Percentiles rank a stretch among this genome's conserved stretches.
These are phyloP conservation scores for Dactylonectria macrodidyma DNA, from an alignment of 2,329 filamentous ascomycete species.

Conservation along the genomic window DNA sequence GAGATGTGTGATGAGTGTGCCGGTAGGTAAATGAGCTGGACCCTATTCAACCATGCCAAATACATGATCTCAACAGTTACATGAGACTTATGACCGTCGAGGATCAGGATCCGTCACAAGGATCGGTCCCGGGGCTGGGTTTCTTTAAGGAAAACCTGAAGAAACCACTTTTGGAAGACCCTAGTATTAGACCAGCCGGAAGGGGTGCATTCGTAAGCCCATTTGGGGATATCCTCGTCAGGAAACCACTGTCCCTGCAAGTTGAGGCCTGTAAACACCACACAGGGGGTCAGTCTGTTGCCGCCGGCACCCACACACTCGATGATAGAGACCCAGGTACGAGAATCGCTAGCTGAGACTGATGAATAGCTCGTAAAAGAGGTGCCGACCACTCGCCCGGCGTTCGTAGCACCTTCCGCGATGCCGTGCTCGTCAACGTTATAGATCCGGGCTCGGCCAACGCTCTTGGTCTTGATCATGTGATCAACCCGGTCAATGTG, in stretches of 20 bases:
- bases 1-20: background rate
- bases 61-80: conserved; percentile 6
- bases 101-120: background rate
- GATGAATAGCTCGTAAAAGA: no score
- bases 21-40: conserved; percentile 9
- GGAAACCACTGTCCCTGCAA: conserved; percentile 11
- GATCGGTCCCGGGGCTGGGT: background rate
- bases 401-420: no score
- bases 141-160: background rate
- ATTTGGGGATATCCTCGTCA: background rate
- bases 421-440: no score
- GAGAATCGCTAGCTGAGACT: no score
- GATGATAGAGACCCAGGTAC: conserved; percentile 7
- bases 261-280: conserved; percentile 6
- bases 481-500: no score
- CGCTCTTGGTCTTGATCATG: no score
- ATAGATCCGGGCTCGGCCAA: no score
- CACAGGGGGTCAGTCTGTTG: background rate
- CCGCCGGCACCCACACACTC: conserved; percentile 3
- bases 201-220: background rate
- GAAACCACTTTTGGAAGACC: conserved; percentile 15
- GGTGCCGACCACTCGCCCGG: no score
- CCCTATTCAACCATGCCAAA: conserved; percentile 2
- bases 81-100: conserved; percentile 17
- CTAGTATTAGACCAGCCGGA: conserved; percentile 12